Evolutionary conservation across 768 basidiomycete species (phyloP).

Genomic region (Leucocoprinus sp.): DNA sequence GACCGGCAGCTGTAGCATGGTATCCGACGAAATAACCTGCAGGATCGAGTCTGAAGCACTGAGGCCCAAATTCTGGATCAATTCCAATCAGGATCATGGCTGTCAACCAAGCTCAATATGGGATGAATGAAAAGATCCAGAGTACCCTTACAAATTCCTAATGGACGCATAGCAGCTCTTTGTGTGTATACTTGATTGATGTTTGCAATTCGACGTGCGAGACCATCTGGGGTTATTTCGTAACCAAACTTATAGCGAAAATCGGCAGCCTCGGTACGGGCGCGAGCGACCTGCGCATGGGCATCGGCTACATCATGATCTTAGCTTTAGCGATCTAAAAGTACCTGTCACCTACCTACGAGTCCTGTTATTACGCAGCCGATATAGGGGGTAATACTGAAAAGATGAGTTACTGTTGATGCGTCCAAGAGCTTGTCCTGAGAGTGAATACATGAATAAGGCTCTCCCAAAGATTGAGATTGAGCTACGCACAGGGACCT

Average conservation of each 20-base stretch:
- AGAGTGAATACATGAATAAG: slow-evolving; percentile 12
- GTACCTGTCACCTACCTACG: slow-evolving; percentile 51
- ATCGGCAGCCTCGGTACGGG: slow-evolving; percentile 81
- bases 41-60: slow-evolving; percentile 96
- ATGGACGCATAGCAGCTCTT: slow-evolving; percentile 90
- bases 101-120: slow-evolving; percentile 22
- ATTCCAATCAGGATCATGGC: slow-evolving; percentile 95
- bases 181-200: slow-evolving; percentile 99
- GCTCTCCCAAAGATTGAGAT: background rate
- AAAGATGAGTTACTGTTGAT: slow-evolving; percentile 88
- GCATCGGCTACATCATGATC: slow-evolving; percentile 66
- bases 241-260: slow-evolving; percentile 97
- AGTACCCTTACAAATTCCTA: slow-evolving; percentile 75
- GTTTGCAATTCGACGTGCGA: slow-evolving; percentile 90
- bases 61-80: slow-evolving; percentile 89
- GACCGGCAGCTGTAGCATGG: slow-evolving; percentile 92
- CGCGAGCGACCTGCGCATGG: slow-evolving; percentile 78
- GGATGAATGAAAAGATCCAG: background rate
- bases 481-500: slow-evolving; percentile 74
- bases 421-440: slow-evolving; percentile 98
- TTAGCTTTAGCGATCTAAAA: slow-evolving; percentile 3
- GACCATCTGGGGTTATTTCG: slow-evolving; percentile 95
- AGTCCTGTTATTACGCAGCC: slow-evolving; percentile 99
- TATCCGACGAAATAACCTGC: slow-evolving; percentile 98
- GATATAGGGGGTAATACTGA: slow-evolving; percentile 92